phyloP scores from a whole-genome alignment of 2,329 filamentous ascomycete genomes.

The Penicillium corylophilum region DNA sequence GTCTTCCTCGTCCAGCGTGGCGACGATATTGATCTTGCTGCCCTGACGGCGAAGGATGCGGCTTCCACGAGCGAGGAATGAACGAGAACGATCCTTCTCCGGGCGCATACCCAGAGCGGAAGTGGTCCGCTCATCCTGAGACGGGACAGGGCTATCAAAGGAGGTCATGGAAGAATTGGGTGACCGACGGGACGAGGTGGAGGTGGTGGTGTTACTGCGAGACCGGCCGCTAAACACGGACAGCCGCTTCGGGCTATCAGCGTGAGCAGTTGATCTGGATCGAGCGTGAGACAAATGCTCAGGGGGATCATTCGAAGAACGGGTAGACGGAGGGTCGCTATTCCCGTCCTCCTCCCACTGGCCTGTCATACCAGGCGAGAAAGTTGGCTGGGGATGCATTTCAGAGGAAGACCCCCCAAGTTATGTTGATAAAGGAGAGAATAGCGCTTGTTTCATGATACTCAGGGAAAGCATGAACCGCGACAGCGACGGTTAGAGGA shows the following conservation, averaged over 20 bases:
- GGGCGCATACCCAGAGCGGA: slow-evolving; percentile 28
- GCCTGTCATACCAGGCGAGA: slow-evolving; percentile 6
- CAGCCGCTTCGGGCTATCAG: slow-evolving; percentile 39
- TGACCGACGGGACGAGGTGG: slow-evolving; percentile 48
- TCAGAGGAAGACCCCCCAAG: slow-evolving; percentile 1
- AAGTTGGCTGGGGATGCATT: slow-evolving; percentile 7
- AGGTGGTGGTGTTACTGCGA: slow-evolving; percentile 51
- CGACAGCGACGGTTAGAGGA: background rate
- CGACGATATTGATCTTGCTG: slow-evolving; percentile 46
- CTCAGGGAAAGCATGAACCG: background rate
- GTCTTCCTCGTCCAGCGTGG: slow-evolving; percentile 43
- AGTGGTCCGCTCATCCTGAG: slow-evolving; percentile 33
- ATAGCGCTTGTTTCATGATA: slow-evolving; percentile 21
- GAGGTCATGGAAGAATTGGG: slow-evolving; percentile 47
- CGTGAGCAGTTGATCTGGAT: slow-evolving; percentile 36
- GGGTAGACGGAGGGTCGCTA: slow-evolving; percentile 31
- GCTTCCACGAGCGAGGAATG: slow-evolving; percentile 44
- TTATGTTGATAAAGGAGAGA: slow-evolving; percentile 10
- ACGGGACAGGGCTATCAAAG: slow-evolving; percentile 31
- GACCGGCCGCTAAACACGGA: slow-evolving; percentile 43
- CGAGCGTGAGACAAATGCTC: slow-evolving; percentile 37
- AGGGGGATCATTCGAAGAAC: slow-evolving; percentile 33
- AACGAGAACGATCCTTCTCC: slow-evolving; percentile 42
- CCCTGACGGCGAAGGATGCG: slow-evolving; percentile 49
- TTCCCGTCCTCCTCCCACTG: slow-evolving; percentile 26